A percentile compares a stretch with the other conserved stretches of the same genome.
These are phyloP conservation scores for Populus hybrid DNA, from an alignment of 441 rosid genomes.

Conservation along the genomic window DNA sequence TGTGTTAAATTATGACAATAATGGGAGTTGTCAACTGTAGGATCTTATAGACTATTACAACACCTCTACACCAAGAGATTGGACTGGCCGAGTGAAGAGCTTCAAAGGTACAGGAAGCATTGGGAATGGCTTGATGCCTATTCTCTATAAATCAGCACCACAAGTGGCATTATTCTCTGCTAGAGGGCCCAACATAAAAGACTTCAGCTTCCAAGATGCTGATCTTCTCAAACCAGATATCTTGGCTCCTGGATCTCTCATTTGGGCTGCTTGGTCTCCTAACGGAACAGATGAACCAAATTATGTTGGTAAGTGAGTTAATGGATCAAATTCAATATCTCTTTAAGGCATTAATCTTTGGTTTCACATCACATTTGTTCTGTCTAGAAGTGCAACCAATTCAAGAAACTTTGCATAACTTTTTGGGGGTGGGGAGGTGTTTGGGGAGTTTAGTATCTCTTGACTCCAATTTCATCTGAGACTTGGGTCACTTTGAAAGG, in stretches of 20 bases:
- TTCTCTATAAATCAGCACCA: constrained; percentile 97
- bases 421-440: background rate
- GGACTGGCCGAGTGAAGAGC: constrained; percentile 89
- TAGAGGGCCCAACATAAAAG: constrained; percentile 93
- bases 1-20: constrained; percentile 10
- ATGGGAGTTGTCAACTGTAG: constrained; percentile 39
- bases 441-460: background rate
- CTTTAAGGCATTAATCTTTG: background rate
- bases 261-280: constrained; percentile 99
- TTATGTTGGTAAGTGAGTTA: constrained; percentile 57
- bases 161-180: constrained; percentile 95
- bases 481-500: background rate
- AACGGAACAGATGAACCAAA: constrained; percentile 96
- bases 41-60: constrained; percentile 95
- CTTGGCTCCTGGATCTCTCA: constrained; percentile 92
- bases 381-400: constrained; percentile 4
- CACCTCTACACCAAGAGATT: constrained; percentile 79
- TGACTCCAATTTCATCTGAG: background rate
- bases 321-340: background rate
- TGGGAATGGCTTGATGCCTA: constrained; percentile 87
- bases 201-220: constrained; percentile 92
- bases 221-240: constrained; percentile 99
- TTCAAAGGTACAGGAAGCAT: constrained; percentile 88
- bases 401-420: background rate
- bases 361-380: constrained; percentile 3